phyloP scores from a whole-genome alignment of 1,284 basidiomycete species.

The Tylopilus sp. region DNA sequence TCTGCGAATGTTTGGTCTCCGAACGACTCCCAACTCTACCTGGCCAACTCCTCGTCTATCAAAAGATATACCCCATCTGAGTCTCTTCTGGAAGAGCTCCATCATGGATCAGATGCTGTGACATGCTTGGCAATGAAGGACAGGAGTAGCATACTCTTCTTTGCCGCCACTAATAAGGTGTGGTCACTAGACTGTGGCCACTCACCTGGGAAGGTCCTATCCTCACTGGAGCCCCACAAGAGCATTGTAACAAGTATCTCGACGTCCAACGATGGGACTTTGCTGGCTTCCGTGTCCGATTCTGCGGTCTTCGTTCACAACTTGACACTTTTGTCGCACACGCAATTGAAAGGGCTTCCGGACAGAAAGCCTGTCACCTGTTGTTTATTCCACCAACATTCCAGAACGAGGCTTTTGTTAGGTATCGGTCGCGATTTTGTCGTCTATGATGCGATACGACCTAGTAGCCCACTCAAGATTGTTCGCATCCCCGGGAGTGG shows the following conservation, averaged over 20 bases:
- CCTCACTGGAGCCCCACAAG: constrained; percentile 63
- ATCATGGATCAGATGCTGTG: constrained; percentile 33
- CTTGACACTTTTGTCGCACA: constrained; percentile 45
- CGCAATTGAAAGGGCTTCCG: constrained; percentile 50
- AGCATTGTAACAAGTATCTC: constrained; percentile 47
- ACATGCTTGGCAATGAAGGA: constrained; percentile 46
- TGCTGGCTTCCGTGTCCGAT: constrained; percentile 54
- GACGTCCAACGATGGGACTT: constrained; percentile 52
- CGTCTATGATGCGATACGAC: constrained; percentile 59
- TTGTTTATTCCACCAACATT: constrained; percentile 59
- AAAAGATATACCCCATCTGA: constrained; percentile 50
- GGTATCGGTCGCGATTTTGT: constrained; percentile 50
- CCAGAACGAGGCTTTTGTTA: constrained; percentile 54
- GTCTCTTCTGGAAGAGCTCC: constrained; percentile 42
- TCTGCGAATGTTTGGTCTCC: constrained; percentile 50
- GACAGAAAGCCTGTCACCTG: constrained; percentile 38
- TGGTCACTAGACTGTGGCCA: constrained; percentile 59
- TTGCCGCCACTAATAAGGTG: constrained; percentile 48
- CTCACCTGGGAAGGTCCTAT: constrained; percentile 43
- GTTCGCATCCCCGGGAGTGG: constrained; percentile 47
- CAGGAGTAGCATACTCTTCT: constrained; percentile 43
- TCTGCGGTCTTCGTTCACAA: constrained; percentile 57
- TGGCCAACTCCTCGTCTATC: constrained; percentile 46
- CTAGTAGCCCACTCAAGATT: constrained; percentile 51
- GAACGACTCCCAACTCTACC: constrained; percentile 51